phyloP scores from a whole-genome alignment of 78 protist genomes.

The Dictyostelium brefeldianum region DNA sequence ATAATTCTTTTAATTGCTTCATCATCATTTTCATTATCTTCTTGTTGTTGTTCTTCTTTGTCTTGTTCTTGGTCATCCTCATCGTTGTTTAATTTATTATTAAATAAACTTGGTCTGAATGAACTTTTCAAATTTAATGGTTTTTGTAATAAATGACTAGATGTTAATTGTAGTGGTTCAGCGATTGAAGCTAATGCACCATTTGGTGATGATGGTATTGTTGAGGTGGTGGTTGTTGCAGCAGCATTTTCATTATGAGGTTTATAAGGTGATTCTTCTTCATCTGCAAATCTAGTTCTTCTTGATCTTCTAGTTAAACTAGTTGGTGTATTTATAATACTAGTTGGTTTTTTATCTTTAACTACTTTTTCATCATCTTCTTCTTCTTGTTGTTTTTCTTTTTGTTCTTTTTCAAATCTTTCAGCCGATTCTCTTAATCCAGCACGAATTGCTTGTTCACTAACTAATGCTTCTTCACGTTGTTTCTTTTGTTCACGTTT shows the following conservation, averaged over 20 bases:
- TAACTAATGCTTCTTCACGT: not conserved
- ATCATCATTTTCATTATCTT: no score
- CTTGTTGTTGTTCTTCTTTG: no score
- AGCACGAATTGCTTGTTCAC: not conserved
- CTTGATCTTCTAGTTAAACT: not conserved
- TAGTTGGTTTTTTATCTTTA: not conserved
- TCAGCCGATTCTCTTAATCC: no score
- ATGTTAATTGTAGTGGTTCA: not conserved
- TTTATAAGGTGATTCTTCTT: constrained; percentile 17
- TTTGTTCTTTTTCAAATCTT: not conserved
- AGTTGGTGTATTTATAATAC: not conserved
- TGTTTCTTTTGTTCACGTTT: not conserved
- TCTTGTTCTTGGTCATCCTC: no score
- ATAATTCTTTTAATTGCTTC: no score
- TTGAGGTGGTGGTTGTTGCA: no score
- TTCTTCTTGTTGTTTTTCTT: not conserved
- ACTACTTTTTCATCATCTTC: not conserved
- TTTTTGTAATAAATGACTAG: not conserved
- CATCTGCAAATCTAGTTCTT: constrained; percentile 6
- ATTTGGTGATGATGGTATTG: no score
- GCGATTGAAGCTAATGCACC: no score
- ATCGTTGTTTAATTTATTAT: no score
- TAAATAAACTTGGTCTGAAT: not conserved
- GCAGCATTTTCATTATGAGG: not conserved
- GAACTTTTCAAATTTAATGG: not conserved